phyloP scores from a whole-genome alignment of 2,329 filamentous ascomycete species.

The Nakataea oryzae region DNA sequence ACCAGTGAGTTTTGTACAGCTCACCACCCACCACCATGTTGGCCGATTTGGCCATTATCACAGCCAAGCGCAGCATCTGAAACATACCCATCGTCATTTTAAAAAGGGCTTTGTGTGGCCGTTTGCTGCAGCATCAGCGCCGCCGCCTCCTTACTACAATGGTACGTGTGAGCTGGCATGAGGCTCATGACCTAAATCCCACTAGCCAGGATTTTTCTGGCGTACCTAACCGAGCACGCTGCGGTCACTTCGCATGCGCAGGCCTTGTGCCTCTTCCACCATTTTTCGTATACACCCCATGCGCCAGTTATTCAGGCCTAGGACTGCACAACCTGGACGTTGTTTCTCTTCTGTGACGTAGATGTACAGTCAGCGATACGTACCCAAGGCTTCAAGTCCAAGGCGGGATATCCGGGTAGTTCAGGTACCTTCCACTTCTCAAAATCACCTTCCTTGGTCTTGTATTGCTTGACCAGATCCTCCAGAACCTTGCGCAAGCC shows the following conservation, averaged over 20 bases:
- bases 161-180: background rate
- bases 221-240: background rate
- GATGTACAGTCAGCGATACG: constrained; percentile 9
- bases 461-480: constrained; percentile 93
- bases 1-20: constrained; percentile 30
- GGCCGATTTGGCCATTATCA: background rate
- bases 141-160: background rate
- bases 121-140: background rate
- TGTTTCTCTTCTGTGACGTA: constrained; percentile 70
- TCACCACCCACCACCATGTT: constrained; percentile 27
- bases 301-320: constrained; percentile 15
- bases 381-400: background rate
- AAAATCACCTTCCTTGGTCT: constrained; percentile 85
- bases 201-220: background rate
- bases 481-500: constrained; percentile 90
- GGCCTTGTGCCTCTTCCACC: background rate
- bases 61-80: background rate
- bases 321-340: constrained; percentile 76
- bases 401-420: background rate
- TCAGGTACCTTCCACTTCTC: constrained; percentile 89
- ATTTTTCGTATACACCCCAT: background rate
- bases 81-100: background rate
- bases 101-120: background rate
- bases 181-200: background rate
- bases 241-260: background rate